Conservation (phyloP, 345 rosid species). For the Salix caprea region DNA sequence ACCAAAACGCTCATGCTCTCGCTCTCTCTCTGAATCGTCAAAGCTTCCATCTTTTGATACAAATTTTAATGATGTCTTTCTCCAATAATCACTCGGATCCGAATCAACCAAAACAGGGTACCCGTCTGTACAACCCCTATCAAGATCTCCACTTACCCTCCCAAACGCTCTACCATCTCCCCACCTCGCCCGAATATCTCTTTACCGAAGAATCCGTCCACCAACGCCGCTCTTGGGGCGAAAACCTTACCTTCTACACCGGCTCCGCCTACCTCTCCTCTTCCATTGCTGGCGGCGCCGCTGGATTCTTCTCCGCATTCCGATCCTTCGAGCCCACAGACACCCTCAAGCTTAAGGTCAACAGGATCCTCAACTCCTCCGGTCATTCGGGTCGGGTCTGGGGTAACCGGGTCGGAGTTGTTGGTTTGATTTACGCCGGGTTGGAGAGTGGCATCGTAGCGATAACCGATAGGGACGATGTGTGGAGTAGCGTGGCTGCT, state of each 20-base stretch:
- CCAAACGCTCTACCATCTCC: conserved; percentile 69
- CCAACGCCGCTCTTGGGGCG: conserved; percentile 98
- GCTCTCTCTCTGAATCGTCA: not conserved
- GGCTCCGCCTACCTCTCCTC: conserved; percentile 75
- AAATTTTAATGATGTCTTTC: conserved; percentile 33
- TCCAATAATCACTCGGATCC: conserved; percentile 33
- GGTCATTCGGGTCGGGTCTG: conserved; percentile 73
- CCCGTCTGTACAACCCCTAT: conserved; percentile 87
- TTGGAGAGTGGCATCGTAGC: conserved; percentile 73
- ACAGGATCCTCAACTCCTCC: conserved; percentile 67
- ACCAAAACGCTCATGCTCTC: not conserved
- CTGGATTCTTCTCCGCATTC: conserved; percentile 51
- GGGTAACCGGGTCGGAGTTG: conserved; percentile 78
- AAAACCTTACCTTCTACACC: conserved; percentile 89
- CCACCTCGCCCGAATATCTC: conserved; percentile 89
- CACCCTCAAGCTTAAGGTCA: conserved; percentile 74
- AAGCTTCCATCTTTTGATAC: not conserved
- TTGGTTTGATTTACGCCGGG: conserved; percentile 73
- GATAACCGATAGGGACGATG: conserved; percentile 63
- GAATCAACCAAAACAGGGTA: conserved; percentile 14
- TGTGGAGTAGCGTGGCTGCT: conserved; percentile 88
- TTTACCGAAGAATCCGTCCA: conserved; percentile 77
- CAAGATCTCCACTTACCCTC: conserved; percentile 58
- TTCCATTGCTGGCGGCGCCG: conserved; percentile 53
- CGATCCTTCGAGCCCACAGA: conserved; percentile 69